Base-by-base conservation (phyloP, 2,329 filamentous ascomycete genomes). In the Aureobasidium musti region DNA sequence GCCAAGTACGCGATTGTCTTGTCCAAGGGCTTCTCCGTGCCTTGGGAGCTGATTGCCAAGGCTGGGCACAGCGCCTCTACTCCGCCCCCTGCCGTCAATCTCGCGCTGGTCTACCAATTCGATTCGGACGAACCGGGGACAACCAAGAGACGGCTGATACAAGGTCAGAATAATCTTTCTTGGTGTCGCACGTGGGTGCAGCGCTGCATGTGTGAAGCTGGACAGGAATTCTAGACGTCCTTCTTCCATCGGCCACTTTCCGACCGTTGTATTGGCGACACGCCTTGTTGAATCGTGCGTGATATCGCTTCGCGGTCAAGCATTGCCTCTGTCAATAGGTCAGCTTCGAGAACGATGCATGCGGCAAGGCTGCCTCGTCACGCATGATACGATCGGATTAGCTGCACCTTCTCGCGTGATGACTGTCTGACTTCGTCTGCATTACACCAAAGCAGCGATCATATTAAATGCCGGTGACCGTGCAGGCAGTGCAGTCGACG, bases 1-100 rank as follows among this genome's bases (percentile, higher is more conserved):
- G 56, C 56, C 56, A 60, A 60, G 56, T 4, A 23, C 35, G 2
- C 11, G 56, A 35, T 4, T 35, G 39, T 60, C 56, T 60, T 60
- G 56, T 47, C 56, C 26, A 17, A 26, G 41, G 54, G 17, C 53
- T 56, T 21, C 19, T 35, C 56, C 35, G 23, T 7, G 19, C n/a
- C 56, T 60, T 60, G 56, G 56, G 26, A 59, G 56, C 39, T 59
- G 28, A 14, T 26, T 33, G 56, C 56, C 56, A 60, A 60, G 56
- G 7, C n/a, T 33, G 53, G 17, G 35, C 14, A 54, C 35, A 37
- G 28, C 53, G 53, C 53, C 53, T 56, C 53, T 56, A 33, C 53
- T 56, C 53, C 53, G 53, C 56, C 37, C 23, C 41, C 56, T 43
- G 56, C 41, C 41, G 28, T n/a, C 54, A 59, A 35, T 13, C 19